Conservation (phyloP, 495 filamentous ascomycete genomes). For the Daldinia decipiens region DNA sequence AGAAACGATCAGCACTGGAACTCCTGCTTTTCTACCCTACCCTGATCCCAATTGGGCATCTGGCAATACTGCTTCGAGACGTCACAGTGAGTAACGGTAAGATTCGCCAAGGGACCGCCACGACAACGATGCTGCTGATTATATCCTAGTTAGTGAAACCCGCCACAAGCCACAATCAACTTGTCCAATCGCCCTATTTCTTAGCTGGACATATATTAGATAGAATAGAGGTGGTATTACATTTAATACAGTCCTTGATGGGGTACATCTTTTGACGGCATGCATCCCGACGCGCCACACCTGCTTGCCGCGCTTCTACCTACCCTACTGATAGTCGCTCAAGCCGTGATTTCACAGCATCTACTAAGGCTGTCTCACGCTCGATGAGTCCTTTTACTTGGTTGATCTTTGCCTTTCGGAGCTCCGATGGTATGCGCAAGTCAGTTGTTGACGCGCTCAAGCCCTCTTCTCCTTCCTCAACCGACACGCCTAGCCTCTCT, state of each 20-base stretch:
- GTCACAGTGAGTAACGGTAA: slow-evolving; percentile 42
- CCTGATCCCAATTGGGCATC: slow-evolving; percentile 33
- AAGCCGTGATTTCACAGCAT: slow-evolving; percentile 64
- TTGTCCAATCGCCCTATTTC: slow-evolving; percentile 39
- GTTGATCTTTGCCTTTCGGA: slow-evolving; percentile 72
- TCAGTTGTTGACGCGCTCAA: slow-evolving; percentile 43
- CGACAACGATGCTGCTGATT: slow-evolving; percentile 44
- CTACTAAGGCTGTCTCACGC: slow-evolving; percentile 68
- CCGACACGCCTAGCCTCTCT: slow-evolving; percentile 50
- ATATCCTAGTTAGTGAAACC: slow-evolving; percentile 33
- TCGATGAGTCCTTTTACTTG: slow-evolving; percentile 78
- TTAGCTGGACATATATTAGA: slow-evolving; percentile 36
- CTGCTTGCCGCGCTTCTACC: slow-evolving; percentile 17
- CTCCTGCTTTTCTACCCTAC: slow-evolving; percentile 27
- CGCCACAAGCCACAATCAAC: slow-evolving; percentile 25
- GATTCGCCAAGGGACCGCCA: slow-evolving; percentile 40
- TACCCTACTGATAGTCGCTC: slow-evolving; percentile 54
- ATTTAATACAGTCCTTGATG: slow-evolving; percentile 39
- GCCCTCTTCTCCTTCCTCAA: slow-evolving; percentile 46
- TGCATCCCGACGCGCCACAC: slow-evolving; percentile 33
- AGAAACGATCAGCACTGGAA: slow-evolving; percentile 27
- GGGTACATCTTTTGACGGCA: slow-evolving; percentile 18
- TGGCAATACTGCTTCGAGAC: slow-evolving; percentile 39
- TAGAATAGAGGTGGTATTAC: slow-evolving; percentile 36
- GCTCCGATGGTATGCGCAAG: slow-evolving; percentile 69